phyloP scores from a whole-genome alignment of 2,329 filamentous ascomycete species.

The Beauveria rudraprayagi region DNA sequence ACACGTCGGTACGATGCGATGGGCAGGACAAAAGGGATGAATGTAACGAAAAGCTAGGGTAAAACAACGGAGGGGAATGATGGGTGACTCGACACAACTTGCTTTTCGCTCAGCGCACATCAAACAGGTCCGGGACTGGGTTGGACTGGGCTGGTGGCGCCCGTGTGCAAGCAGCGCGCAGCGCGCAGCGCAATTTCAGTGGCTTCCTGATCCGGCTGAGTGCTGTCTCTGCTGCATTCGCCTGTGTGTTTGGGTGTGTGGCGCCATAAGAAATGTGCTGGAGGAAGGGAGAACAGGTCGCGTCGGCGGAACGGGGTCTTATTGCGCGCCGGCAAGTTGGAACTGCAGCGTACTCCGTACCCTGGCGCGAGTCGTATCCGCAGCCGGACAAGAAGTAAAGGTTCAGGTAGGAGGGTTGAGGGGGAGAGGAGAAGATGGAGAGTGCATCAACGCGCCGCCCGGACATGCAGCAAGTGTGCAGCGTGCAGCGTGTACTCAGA shows the following conservation, averaged over 20 bases:
- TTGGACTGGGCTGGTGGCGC: background rate
- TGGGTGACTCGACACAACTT: background rate
- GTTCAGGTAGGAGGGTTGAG: background rate
- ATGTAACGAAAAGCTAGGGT: background rate
- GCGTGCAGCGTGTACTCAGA: background rate
- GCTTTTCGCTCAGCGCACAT: constrained; percentile 4
- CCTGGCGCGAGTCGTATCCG: background rate
- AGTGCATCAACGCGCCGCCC: constrained; percentile 9
- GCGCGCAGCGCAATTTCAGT: background rate
- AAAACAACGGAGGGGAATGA: background rate
- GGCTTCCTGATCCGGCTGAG: constrained; percentile 8
- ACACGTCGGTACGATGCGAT: background rate
- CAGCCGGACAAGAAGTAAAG: background rate
- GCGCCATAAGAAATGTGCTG: background rate
- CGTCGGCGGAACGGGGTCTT: background rate
- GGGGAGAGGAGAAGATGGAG: background rate
- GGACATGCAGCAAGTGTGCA: constrained; percentile 2
- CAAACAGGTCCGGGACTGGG: background rate
- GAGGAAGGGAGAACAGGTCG: background rate
- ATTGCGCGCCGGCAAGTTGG: background rate
- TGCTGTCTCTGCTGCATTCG: constrained; percentile 7
- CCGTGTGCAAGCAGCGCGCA: background rate
- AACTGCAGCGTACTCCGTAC: background rate
- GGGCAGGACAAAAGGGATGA: background rate
- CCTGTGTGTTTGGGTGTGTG: background rate